phyloP scores from a whole-genome alignment of 768 basidiomycete species.

The Tulasnella sp. region DNA sequence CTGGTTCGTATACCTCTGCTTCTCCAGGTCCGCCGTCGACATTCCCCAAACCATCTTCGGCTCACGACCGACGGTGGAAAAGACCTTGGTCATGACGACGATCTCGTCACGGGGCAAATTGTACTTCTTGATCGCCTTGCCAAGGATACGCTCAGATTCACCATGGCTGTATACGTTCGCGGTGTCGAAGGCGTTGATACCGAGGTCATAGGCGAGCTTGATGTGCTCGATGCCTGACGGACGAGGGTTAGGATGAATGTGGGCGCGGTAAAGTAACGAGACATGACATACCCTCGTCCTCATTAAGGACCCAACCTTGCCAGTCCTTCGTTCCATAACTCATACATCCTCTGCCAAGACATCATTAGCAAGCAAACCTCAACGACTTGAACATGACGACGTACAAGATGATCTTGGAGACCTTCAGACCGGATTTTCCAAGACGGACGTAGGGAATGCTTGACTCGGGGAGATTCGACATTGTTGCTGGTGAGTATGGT shows the following conservation, averaged over 20 bases:
- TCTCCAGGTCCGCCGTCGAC: constrained; percentile 22
- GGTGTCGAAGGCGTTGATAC: constrained; percentile 16
- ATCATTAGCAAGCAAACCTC: not conserved
- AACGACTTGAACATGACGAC: constrained; percentile 18
- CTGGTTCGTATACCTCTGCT: constrained; percentile 43
- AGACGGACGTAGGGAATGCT: constrained; percentile 19
- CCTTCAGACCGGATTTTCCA: constrained; percentile 26
- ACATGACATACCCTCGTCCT: constrained; percentile 19
- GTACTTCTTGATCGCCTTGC: constrained; percentile 31
- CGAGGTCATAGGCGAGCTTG: constrained; percentile 18
- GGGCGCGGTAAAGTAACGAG: not conserved
- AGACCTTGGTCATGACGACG: constrained; percentile 39
- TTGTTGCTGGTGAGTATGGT: not conserved
- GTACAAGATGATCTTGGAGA: constrained; percentile 34
- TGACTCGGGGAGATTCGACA: constrained; percentile 6
- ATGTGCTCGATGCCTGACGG: constrained; percentile 23
- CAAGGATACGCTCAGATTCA: constrained; percentile 25
- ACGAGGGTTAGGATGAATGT: not conserved
- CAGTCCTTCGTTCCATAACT: constrained; percentile 3
- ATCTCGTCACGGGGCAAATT: constrained; percentile 36
- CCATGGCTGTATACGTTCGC: constrained; percentile 14
- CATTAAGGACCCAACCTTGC: constrained; percentile 15
- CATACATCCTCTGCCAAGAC: constrained; percentile 2
- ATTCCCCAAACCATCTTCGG: constrained; percentile 17
- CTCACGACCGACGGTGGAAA: not conserved